A percentile compares a stretch with the other conserved stretches of the same genome.
phyloP scores from a whole-genome alignment of 345 rosid genomes.

The Draba incana region DNA sequence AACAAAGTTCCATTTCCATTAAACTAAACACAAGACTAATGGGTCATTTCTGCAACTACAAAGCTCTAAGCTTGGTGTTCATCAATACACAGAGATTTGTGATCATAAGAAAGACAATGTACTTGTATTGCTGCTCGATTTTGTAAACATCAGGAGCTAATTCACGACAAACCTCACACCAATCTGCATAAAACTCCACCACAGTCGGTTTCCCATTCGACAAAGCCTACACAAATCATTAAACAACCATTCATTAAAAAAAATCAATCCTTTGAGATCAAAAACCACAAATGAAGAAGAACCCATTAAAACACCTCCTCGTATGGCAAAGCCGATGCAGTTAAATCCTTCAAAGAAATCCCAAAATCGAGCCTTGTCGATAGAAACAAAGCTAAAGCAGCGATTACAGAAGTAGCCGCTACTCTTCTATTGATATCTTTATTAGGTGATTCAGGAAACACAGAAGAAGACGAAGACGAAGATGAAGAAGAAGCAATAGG shows the following conservation, averaged over 20 bases:
- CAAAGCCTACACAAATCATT: conserved; percentile 55
- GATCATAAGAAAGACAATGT: conserved; percentile 30
- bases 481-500: conserved; percentile 36
- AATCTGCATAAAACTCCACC: conserved; percentile 95
- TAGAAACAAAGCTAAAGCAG: conserved; percentile 63
- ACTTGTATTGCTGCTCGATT: conserved; percentile 94
- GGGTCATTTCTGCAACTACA: neutral
- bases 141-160: conserved; percentile 92
- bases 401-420: conserved; percentile 55
- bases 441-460: conserved; percentile 64
- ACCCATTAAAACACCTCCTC: conserved; percentile 56
- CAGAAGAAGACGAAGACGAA: conserved; percentile 41
- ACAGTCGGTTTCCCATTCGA: conserved; percentile 95
- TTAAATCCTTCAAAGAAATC: conserved; percentile 73
- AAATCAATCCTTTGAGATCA: neutral
- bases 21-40: neutral
- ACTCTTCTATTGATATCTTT: conserved; percentile 58
- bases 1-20: neutral
- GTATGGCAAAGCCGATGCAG: conserved; percentile 68
- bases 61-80: neutral
- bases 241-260: neutral
- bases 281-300: neutral
- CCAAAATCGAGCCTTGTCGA: conserved; percentile 72
- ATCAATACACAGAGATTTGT: neutral
- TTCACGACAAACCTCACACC: conserved; percentile 97